A percentile compares a stretch with the other conserved stretches of the same genome.
These are phyloP conservation scores for Boletus fagicola DNA, from an alignment of 768 basidiomycete genomes.

Conservation along the genomic window DNA sequence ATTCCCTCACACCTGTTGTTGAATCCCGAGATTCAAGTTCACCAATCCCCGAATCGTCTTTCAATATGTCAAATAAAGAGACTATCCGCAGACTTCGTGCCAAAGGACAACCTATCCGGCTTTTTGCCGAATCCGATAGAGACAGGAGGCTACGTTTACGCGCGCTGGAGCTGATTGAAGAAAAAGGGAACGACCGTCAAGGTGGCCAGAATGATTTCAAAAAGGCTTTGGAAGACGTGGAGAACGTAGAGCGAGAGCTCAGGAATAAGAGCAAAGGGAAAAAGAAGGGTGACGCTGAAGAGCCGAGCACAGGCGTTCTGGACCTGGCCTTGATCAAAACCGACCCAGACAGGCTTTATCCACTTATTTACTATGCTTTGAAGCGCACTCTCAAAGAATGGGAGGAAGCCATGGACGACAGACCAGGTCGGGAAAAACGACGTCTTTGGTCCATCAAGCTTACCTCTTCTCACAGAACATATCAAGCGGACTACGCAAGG, in stretches of 20 bases:
- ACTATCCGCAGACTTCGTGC: constrained; percentile 82
- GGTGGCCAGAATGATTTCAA: constrained; percentile 96
- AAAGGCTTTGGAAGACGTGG: constrained; percentile 83
- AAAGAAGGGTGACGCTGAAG: constrained; percentile 58
- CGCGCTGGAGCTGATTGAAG: constrained; percentile 93
- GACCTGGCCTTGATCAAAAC: constrained; percentile 82
- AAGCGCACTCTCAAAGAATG: constrained; percentile 94
- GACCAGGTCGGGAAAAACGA: constrained; percentile 62
- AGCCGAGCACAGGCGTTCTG: constrained; percentile 54
- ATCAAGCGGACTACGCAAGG: constrained; percentile 89
- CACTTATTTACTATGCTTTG: constrained; percentile 93
- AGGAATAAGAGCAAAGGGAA: constrained; percentile 56
- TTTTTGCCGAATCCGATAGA: constrained; percentile 95
- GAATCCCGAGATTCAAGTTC: constrained; percentile 38
- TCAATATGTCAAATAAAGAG: constrained; percentile 94
- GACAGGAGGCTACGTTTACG: constrained; percentile 86
- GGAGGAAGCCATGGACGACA: constrained; percentile 92
- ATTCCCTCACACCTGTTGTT: constrained; percentile 39
- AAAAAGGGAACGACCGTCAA: constrained; percentile 73
- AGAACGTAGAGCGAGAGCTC: constrained; percentile 68
- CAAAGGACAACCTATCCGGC: constrained; percentile 90
- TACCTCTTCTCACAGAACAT: constrained; percentile 49
- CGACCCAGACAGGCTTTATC: constrained; percentile 94
- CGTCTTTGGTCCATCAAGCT: neutral
- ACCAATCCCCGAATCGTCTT: constrained; percentile 44